A percentile compares a stretch with the other conserved stretches of the same genome.
These are phyloP conservation scores for Populus ilicifolia DNA, from an alignment of 345 rosid species.

Conservation along the genomic window DNA sequence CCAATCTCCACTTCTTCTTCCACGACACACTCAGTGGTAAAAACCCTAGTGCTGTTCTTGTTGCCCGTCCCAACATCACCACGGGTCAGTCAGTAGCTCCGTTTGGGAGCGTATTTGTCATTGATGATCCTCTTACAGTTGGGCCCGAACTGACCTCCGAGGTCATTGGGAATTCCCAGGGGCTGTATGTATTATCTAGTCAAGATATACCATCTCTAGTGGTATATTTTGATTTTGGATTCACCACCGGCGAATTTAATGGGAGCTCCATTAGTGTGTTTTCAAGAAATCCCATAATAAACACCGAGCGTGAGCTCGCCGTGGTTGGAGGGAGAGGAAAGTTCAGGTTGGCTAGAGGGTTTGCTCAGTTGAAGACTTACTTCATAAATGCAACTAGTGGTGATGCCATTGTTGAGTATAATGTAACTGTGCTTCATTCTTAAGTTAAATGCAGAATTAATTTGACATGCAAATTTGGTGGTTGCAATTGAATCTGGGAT, in stretches of 20 bases:
- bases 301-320: background rate
- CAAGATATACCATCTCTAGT: slow-evolving; percentile 23
- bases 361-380: background rate
- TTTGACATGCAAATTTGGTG: background rate
- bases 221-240: slow-evolving; percentile 38
- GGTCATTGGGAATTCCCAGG: slow-evolving; percentile 40
- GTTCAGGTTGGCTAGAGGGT: background rate
- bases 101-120: slow-evolving; percentile 36
- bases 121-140: slow-evolving; percentile 41
- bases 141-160: slow-evolving; percentile 34
- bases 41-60: slow-evolving; percentile 9
- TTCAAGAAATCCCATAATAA: slow-evolving; percentile 3
- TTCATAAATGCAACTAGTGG: slow-evolving; percentile 14
- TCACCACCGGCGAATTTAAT: slow-evolving; percentile 33
- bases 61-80: slow-evolving; percentile 12
- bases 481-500: background rate
- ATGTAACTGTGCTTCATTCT: slow-evolving; percentile 34
- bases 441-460: background rate
- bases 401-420: slow-evolving; percentile 38
- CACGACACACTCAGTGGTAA: slow-evolving; percentile 7
- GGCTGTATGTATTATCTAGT: slow-evolving; percentile 35
- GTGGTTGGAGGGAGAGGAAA: slow-evolving; percentile 5
- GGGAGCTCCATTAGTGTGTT: slow-evolving; percentile 51
- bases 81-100: background rate
- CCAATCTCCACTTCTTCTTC: slow-evolving; percentile 15